Conservation (phyloP, 495 filamentous ascomycete genomes). For the Patellaria atrata region DNA sequence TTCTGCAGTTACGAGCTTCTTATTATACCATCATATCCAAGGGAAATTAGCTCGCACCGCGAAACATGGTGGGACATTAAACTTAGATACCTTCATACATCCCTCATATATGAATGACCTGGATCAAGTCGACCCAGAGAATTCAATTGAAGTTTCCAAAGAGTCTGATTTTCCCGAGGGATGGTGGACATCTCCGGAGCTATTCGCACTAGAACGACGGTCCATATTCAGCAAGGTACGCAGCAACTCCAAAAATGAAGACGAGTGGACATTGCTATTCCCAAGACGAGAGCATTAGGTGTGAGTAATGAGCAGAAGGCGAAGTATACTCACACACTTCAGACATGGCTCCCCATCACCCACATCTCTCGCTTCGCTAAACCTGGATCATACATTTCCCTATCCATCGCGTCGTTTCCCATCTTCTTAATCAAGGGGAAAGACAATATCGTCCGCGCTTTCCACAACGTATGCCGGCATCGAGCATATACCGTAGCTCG, state of each 20-base stretch:
- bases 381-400: conserved; percentile 17
- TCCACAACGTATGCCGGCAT: conserved; percentile 21
- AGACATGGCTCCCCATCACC: conserved; percentile 15
- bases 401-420: conserved; percentile 12
- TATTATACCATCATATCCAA: no score
- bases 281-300: no score
- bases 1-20: no score
- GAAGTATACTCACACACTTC: no score
- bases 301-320: no score
- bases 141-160: conserved; percentile 13
- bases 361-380: conserved; percentile 16
- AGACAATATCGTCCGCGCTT: conserved; percentile 15
- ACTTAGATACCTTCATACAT: no score
- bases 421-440: conserved; percentile 17
- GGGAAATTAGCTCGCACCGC: no score
- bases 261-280: neutral
- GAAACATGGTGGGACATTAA: no score
- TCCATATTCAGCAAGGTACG: conserved; percentile 20
- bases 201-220: conserved; percentile 16
- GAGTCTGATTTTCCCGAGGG: conserved; percentile 16
- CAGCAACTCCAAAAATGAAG: no score
- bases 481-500: conserved; percentile 17
- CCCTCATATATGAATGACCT: no score
- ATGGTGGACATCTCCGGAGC: conserved; percentile 17
- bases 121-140: conserved; percentile 1